Percentiles rank a stretch among this genome's conserved stretches.
phyloP scores from a whole-genome alignment of 768 basidiomycete genomes.

The Gelatoporia subvermispora region DNA sequence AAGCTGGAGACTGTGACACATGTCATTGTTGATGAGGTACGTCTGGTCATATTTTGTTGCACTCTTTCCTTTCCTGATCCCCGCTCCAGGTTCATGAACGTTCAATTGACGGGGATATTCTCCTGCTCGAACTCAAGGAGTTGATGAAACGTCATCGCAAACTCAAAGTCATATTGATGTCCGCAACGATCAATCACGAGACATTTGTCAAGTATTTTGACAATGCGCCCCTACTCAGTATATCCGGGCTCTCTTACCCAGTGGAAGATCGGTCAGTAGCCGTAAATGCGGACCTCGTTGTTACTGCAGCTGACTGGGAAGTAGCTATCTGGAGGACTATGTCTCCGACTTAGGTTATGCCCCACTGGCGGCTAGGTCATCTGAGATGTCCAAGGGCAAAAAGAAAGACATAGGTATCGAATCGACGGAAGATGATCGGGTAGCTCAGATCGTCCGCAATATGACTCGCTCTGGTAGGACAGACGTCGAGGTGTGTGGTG shows the following conservation, averaged over 20 bases:
- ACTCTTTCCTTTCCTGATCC: neutral
- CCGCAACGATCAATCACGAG: conserved; percentile 90
- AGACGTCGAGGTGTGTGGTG: conserved; percentile 58
- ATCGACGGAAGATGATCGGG: conserved; percentile 35
- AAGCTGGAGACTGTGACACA: conserved; percentile 69
- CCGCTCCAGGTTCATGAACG: conserved; percentile 88
- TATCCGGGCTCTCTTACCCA: conserved; percentile 79
- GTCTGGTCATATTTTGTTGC: conserved; percentile 3
- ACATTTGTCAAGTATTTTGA: conserved; percentile 81
- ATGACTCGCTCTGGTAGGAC: conserved; percentile 59
- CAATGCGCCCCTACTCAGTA: conserved; percentile 73
- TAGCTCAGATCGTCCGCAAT: conserved; percentile 46
- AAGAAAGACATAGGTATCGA: conserved; percentile 26
- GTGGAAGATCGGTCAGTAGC: conserved; percentile 63
- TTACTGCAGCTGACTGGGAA: neutral
- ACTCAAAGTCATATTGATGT: conserved; percentile 87
- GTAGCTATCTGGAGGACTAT: conserved; percentile 84
- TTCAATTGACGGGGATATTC: conserved; percentile 85
- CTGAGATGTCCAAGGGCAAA: conserved; percentile 25
- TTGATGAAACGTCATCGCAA: conserved; percentile 56
- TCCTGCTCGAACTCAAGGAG: conserved; percentile 80
- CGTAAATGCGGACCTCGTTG: neutral
- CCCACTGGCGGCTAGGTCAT: conserved; percentile 26
- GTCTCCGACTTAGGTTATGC: conserved; percentile 47
- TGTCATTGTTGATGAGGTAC: conserved; percentile 86